Evolutionary conservation across 345 rosid genomes (phyloP), one percentile per base, ranked within the genome.

Genomic region (Syzygium aqueum): DNA sequence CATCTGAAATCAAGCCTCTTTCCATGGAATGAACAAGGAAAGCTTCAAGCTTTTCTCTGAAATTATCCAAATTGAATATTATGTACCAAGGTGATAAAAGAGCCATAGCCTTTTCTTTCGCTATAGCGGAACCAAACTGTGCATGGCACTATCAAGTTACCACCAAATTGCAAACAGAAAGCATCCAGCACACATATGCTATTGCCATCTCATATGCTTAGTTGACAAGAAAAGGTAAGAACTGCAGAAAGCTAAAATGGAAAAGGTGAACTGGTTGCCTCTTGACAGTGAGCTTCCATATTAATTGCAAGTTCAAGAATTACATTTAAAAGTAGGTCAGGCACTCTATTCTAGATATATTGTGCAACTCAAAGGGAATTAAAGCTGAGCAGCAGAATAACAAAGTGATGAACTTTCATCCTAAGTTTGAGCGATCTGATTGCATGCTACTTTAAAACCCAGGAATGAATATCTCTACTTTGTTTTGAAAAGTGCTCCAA

Each of bases 1-100:
- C 99, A 91, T 97, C 98, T 89, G 97, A 94, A 90, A 96, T 92
- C 90, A 96, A 92, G 88, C 96, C 97, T 89, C 92, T 91, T 91
- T 96, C 98, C 93, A 97, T 88, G 13, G 99, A 91, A 84, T 89
- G 86, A 87, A 96, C 91, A 77, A 97, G 89, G 90, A 97, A 97
- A 63, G 95, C 96, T 93, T 97, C 99, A 86, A 97, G 96, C 89
- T 95, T 97, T 92, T 95, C 98, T 89, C 99, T 97, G 93, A 59
- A 90, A 85, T 84, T 85, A 90, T 85, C 65, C 56, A 87, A 56
- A 87, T 53, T 40, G 84, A 51, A 88, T 53, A 25, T 80, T 77
- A 28, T 19, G 84, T 52, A 46, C 43, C 12, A n/a, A 84, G 59
- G 25, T 73, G 59, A 57, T 65, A 23, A 57, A 51, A 84, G 83